Base-by-base conservation (phyloP, 257 asterid genomes). In the Striga asiatica region DNA sequence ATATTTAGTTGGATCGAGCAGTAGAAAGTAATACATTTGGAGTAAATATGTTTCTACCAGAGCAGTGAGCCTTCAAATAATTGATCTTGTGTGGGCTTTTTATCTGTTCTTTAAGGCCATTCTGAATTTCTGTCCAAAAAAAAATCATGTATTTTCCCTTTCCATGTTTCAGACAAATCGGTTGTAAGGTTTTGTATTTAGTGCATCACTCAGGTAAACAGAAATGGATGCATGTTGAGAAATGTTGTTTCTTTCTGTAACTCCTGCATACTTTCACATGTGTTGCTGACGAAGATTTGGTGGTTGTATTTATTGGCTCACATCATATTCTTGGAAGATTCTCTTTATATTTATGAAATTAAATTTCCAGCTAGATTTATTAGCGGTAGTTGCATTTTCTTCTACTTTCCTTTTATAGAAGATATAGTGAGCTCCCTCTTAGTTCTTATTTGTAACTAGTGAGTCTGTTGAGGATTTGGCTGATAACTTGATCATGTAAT, bases 231-330 rank as follows among this genome's bases (percentile, higher is more conserved):
- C 4, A 41, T n/a, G n/a, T 56, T 27, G 47, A 37, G 23, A 10
- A 28, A 27, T 59, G 49, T 68, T 66, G 59, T 27, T 27, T 7
- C 7, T 57, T 38, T 65, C 52, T 65, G 71, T 16, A 47, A 56
- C 59, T n/a, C n/a, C 45, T 54, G 32, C 28, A 50, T 42, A 56
- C 32, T 19, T 41, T 32, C 74, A 56, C 68, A 62, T 67, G 70
- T 56, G 64, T 52, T 24, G 70, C 65, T 73, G 74, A 66, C 55
- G 56, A 23, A 56, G 59, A 46, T 69, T 60, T 56, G 61, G 51
- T 62, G 50, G 54, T 51, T 62, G 56, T 50, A 66, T 62, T 66
- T 50, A 54, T 59, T 31, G 64, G 34, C 55, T 47, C 41, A 45
- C 56, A 29, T 48, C 64, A 28, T 28, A 62, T 64, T 55, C 2